Conservation (phyloP, 1,284 basidiomycete genomes). For the Sanghuangporus baumii region DNA sequence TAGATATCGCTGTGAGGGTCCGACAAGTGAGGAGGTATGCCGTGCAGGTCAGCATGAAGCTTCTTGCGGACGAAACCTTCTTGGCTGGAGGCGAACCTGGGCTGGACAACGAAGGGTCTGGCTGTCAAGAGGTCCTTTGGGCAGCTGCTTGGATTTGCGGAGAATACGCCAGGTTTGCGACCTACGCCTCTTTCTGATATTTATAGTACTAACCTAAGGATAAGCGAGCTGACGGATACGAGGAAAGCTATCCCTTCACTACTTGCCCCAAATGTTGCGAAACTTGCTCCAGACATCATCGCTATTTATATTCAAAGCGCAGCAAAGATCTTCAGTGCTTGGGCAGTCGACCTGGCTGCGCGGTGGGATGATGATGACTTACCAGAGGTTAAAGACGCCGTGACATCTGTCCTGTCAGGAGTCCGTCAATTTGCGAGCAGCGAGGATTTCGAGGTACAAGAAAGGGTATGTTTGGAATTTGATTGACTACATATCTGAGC, state of each 20-base stretch:
- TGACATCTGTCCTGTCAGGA: conserved; percentile 53
- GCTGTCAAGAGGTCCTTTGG: conserved; percentile 79
- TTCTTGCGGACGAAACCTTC: conserved; percentile 76
- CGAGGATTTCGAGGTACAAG: conserved; percentile 83
- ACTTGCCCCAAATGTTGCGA: conserved; percentile 49
- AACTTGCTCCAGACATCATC: conserved; percentile 57
- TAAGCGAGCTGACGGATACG: conserved; percentile 64
- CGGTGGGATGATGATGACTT: conserved; percentile 71
- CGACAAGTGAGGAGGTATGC: conserved; percentile 72
- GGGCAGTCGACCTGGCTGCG: conserved; percentile 70
- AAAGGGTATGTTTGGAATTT: conserved; percentile 57
- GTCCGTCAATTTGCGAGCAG: conserved; percentile 51
- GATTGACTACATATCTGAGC: background rate
- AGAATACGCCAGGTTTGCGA: conserved; percentile 72
- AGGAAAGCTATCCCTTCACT: conserved; percentile 67
- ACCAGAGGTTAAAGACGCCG: conserved; percentile 53
- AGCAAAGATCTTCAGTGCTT: conserved; percentile 83
- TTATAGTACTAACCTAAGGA: conserved; percentile 3
- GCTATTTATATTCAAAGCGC: conserved; percentile 79
- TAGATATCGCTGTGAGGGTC: conserved; percentile 86
- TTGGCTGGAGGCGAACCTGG: conserved; percentile 31
- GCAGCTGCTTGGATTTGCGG: conserved; percentile 95
- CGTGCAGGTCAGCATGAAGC: conserved; percentile 73
- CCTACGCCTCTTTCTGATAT: background rate
- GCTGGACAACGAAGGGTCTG: conserved; percentile 51